Evolutionary conservation across 1,284 basidiomycete genomes (phyloP).

Genomic region (Ceraceosorus guamensis): DNA sequence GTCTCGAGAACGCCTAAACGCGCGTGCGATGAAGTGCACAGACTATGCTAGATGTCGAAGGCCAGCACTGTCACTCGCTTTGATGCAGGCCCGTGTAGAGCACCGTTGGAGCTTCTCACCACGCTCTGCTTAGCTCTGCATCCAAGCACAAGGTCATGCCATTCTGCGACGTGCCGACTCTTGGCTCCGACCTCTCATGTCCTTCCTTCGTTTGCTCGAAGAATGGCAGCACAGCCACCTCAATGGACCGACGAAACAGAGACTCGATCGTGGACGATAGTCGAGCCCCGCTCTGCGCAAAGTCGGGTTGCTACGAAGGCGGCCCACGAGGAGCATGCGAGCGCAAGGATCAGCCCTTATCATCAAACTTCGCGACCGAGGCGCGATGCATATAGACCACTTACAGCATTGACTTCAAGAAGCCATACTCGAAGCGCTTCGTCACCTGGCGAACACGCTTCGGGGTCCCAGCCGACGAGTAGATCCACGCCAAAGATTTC

Average conservation of each 20-base stretch:
- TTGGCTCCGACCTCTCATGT: too few relatives aligned
- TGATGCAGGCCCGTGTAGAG: not conserved
- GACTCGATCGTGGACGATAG: conserved; percentile 71
- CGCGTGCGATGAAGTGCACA: too few relatives aligned
- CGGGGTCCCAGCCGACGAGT: conserved; percentile 48
- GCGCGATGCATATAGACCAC: not conserved
- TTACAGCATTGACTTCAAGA: conserved; percentile 74
- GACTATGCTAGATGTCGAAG: not conserved
- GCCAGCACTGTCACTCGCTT: not conserved
- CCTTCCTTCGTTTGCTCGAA: not conserved
- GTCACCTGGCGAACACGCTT: not conserved
- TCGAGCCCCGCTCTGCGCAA: conserved; percentile 81
- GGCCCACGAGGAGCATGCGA: too few relatives aligned
- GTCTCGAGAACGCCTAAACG: conserved; percentile 11
- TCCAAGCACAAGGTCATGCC: not conserved
- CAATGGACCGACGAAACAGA: conserved; percentile 56
- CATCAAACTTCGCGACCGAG: not conserved
- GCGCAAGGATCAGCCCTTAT: too few relatives aligned
- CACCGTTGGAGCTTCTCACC: not conserved
- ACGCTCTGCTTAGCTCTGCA: not conserved
- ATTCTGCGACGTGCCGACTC: not conserved
- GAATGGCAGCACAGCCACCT: conserved; percentile 28
- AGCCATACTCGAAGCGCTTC: conserved; percentile 56
- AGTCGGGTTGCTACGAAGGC: conserved; percentile 66
- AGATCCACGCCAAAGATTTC: conserved; percentile 92